phyloP scores from a whole-genome alignment of 2,329 filamentous ascomycete genomes.

The Penicillium sp. region DNA sequence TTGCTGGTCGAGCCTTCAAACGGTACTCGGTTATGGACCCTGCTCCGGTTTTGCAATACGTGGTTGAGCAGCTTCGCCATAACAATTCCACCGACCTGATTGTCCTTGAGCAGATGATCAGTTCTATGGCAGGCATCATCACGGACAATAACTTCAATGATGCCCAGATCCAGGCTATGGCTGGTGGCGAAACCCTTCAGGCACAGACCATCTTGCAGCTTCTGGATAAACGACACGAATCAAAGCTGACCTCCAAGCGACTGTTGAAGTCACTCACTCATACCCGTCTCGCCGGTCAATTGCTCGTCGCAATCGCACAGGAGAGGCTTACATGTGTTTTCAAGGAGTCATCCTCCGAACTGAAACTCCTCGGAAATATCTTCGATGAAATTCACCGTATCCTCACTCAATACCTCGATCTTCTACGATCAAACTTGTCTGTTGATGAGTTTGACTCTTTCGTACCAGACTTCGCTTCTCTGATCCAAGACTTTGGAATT shows the following conservation, averaged over 20 bases:
- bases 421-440: slow-evolving; percentile 78
- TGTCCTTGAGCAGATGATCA: slow-evolving; percentile 86
- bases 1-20: slow-evolving; percentile 87
- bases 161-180: slow-evolving; percentile 82
- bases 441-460: slow-evolving; percentile 75
- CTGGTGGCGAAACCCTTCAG: slow-evolving; percentile 78
- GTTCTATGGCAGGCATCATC: slow-evolving; percentile 91
- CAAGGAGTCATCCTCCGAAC: slow-evolving; percentile 74
- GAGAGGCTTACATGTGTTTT: slow-evolving; percentile 87
- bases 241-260: slow-evolving; percentile 73
- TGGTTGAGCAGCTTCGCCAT: slow-evolving; percentile 77
- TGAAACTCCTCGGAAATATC: slow-evolving; percentile 86
- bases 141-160: slow-evolving; percentile 88
- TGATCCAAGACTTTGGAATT: slow-evolving; percentile 79
- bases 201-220: slow-evolving; percentile 79
- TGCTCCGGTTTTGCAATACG: slow-evolving; percentile 84
- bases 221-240: slow-evolving; percentile 80
- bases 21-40: slow-evolving; percentile 84
- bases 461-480: slow-evolving; percentile 73
- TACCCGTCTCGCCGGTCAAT: slow-evolving; percentile 75
- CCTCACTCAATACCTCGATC: slow-evolving; percentile 84
- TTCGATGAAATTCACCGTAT: slow-evolving; percentile 89
- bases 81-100: slow-evolving; percentile 90
- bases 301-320: slow-evolving; percentile 89
- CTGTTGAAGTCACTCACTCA: slow-evolving; percentile 79